A percentile compares a stretch with the other conserved stretches of the same genome.
Conservation (phyloP, 371 early-diverging fungal genomes). For the Phascolomyces articulosus region DNA sequence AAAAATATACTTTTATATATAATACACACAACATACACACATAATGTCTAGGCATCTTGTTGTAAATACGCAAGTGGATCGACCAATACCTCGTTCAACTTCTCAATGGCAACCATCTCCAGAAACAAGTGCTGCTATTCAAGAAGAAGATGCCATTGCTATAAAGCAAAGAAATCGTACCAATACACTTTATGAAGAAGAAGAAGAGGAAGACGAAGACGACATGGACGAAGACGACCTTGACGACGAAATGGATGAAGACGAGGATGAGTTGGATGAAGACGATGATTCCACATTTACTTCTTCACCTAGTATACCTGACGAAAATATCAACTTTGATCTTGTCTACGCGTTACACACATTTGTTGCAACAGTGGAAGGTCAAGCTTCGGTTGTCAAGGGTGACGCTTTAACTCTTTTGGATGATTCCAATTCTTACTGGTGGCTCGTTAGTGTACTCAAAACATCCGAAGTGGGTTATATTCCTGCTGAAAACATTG, state of each 20-base stretch:
- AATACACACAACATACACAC: background rate
- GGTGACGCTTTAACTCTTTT: constrained; percentile 88
- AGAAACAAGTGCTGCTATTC: constrained; percentile 16
- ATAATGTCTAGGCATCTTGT: constrained; percentile 24
- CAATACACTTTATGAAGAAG: constrained; percentile 34
- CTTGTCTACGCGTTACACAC: constrained; percentile 91
- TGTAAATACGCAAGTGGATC: constrained; percentile 28
- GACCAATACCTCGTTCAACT: constrained; percentile 9
- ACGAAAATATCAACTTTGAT: constrained; percentile 79
- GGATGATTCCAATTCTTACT: constrained; percentile 94
- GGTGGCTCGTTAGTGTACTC: constrained; percentile 95
- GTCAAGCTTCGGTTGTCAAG: constrained; percentile 90
- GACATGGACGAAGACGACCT: constrained; percentile 41
- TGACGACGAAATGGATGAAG: constrained; percentile 23
- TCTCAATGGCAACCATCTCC: constrained; percentile 26
- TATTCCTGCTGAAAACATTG: constrained; percentile 96
- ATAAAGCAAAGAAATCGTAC: constrained; percentile 20
- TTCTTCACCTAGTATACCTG: constrained; percentile 63
- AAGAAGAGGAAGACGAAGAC: constrained; percentile 41
- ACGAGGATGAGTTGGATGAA: constrained; percentile 49
- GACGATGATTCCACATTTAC: constrained; percentile 42
- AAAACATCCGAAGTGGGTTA: constrained; percentile 92
- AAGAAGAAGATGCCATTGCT: constrained; percentile 12
- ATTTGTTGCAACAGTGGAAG: constrained; percentile 93
- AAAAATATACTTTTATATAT: background rate